Evolutionary conservation across 1,139 yeast species (phyloP), one percentile per base, ranked within the genome.

Genomic region (Dujonia santamariae): DNA sequence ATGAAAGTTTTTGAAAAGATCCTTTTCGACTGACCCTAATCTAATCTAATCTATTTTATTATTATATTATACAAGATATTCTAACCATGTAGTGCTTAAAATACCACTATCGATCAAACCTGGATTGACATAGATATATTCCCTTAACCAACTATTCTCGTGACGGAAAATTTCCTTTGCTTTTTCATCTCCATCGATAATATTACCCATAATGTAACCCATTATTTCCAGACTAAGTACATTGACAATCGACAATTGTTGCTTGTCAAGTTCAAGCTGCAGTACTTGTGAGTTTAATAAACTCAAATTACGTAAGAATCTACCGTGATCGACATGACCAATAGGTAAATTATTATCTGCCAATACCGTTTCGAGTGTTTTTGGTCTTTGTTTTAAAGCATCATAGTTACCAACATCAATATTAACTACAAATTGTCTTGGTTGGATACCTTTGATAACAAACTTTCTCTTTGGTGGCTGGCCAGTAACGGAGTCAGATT

Each of bases 371-470:
- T 31, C 30, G 12, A 30, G 35, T 4, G 23, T 20, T 18, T 31
- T 35, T 11, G 48, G 47, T 23, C 46, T 45, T 33, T 53, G 59
- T 41, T 56, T 61, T 39, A 68, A 54, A 2, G 75, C 75, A 42
- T 68, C 75, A 40, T 66, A 68, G 46, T 67, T 68, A 3, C 67
- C 75, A 4, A 59, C 58, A 32, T 69, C 75, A 22, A 69, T 63
- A 40, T 56, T 56, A 14, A 67, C 74, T 2, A 64, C 69, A 46
- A 60, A 63, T 41, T 66, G 74, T 35, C 75, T 57, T 11, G 75
- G 75, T 42, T 59, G 64, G 29, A 92, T 86, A 7, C 98, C 98
- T 59, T 85, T 85, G 49, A 92, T 90, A 32, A 92, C 87, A 51
- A 92, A 92, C 56, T 83, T 83, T 51, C 86, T 81, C 46, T 64